Evolutionary conservation across 2,329 filamentous ascomycete species (phyloP), one percentile per base, ranked within the genome.

Genomic region (Colletotrichum higginsianum): DNA sequence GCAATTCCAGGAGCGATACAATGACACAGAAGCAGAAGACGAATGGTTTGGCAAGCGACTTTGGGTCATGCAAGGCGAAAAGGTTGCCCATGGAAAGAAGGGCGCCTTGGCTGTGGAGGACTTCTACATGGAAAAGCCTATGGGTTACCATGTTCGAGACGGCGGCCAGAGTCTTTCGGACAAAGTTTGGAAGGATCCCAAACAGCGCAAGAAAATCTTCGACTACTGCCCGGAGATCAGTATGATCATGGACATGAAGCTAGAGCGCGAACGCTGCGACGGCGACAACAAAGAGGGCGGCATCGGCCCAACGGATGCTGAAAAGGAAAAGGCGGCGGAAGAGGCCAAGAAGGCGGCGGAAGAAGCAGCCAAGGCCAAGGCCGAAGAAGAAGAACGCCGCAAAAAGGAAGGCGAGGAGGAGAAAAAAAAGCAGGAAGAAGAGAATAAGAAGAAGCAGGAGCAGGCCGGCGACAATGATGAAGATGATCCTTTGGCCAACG

Each of bases 221-320:
- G 80, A 85, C 21, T 90, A 89, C 78, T 90, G 88, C 73, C 88
- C 88, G 2, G 88, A 90, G 77, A 77, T 90, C 23, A 84, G 82
- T 73, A 81, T 89, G 76, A 86, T 88, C 69, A 83, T 89, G 82
- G 84, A 86, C 52, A 89, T 90, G 88, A 88, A 88, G 77, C 78
- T 88, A 13, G 85, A 87, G 78, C 77, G 82, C 53, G 83, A 87
- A 77, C 79, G 85, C 21, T 88, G 86, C 75, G 73, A 76, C 0
- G 80, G 77, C 11, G 82, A 84, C 73, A 78, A 81, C 61, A 67
- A 62, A n/a, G 71, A 78, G 58, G 78, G 78, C 61, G 66, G 66
- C 47, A 73, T 80, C 30, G 66, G 67, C 5, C 73, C 73, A 30
- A 73, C 72, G 3, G 69, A 70, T 21, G 60, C 42, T 3, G 64